Percentiles rank a stretch among this genome's conserved stretches.
Conservation (phyloP, 2,329 filamentous ascomycete species). For the Paecilomyces dactylethromorphus region DNA sequence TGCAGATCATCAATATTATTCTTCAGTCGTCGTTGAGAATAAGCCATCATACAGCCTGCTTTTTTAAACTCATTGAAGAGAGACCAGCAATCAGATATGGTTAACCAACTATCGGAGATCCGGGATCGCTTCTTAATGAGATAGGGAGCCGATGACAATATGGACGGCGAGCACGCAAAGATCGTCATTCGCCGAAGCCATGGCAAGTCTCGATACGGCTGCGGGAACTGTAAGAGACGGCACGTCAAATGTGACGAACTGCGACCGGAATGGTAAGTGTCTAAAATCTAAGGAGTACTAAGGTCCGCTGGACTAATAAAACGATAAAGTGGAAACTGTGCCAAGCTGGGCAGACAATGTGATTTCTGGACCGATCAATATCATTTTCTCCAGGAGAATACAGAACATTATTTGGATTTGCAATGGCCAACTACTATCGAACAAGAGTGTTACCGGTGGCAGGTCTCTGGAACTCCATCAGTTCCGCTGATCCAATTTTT, state of each 20-base stretch:
- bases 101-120: no score
- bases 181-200: not conserved
- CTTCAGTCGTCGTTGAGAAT: no score
- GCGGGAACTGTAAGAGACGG: not conserved
- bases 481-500: not conserved
- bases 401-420: not conserved
- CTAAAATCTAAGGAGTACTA: no score
- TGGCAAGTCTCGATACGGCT: not conserved
- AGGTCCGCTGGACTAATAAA: no score
- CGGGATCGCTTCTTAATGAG: no score
- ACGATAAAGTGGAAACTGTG: not conserved
- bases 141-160: no score
- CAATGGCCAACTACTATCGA: not conserved
- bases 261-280: not conserved
- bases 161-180: not conserved
- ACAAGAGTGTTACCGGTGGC: not conserved
- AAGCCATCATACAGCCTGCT: not conserved
- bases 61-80: no score
- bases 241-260: not conserved
- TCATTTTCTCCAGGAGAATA: not conserved
- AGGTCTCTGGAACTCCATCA: not conserved
- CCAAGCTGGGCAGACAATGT: not conserved
- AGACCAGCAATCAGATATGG: no score
- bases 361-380: not conserved
- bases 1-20: no score